These are phyloP conservation scores for Trichosanthes truncata DNA, from an alignment of 306 rosid species.

Conservation along the genomic window DNA sequence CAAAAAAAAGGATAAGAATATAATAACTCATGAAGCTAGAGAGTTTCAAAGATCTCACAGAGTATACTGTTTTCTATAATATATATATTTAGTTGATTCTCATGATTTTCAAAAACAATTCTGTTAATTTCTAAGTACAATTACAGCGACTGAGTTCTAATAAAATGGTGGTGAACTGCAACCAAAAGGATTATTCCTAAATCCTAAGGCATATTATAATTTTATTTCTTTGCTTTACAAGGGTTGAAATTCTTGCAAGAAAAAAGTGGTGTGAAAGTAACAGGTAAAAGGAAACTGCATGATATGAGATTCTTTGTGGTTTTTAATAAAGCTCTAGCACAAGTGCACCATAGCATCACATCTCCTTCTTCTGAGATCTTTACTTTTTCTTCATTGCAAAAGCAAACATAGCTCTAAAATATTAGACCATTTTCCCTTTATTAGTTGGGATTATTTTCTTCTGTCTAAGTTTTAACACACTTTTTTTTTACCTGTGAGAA, in stretches of 20 bases:
- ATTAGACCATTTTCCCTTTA: neutral
- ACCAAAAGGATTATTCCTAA: neutral
- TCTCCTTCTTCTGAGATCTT: neutral
- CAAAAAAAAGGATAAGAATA: neutral
- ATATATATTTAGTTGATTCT: neutral
- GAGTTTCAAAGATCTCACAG: neutral
- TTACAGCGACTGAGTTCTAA: neutral
- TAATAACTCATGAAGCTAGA: neutral
- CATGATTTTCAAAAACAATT: neutral
- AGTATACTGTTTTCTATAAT: neutral
- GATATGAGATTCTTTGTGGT: neutral
- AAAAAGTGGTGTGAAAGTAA: neutral
- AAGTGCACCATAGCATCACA: neutral
- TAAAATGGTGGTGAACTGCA: neutral
- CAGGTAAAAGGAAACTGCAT: neutral
- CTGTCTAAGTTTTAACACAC: too few relatives aligned
- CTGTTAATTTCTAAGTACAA: neutral
- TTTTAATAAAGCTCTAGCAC: neutral
- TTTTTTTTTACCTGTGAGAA: too few relatives aligned
- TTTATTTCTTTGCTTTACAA: neutral
- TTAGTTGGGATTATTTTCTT: too few relatives aligned
- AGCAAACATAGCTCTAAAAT: too few relatives aligned
- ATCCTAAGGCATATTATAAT: neutral
- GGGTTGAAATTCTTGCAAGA: neutral
- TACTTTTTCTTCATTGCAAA: neutral